Base-by-base conservation (phyloP, 2,329 filamentous ascomycete species). In the Epichloe typhina region DNA sequence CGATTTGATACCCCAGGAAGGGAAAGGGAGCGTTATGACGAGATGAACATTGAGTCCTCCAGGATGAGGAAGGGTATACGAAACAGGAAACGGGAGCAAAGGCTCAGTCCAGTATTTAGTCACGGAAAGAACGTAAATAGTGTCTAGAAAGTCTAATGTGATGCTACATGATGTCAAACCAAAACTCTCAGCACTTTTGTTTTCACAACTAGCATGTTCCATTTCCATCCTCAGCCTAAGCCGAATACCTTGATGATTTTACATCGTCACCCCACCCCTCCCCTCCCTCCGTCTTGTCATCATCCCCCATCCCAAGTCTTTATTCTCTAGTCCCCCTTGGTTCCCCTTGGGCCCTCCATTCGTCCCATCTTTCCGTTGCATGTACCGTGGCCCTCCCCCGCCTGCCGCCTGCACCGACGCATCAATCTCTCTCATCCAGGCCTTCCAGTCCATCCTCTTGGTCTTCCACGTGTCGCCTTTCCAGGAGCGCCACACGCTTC, bases 391-490 rank as follows among this genome's bases (percentile, higher is more conserved):
- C 17, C 17, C 17, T 17, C 17, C 17, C 17, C 17, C 17, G 17
- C 17, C 26, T 8, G 17, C 17, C 17, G 17, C 17, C 17, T 31
- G 26, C 3, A 7, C 13, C 35, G 36, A 21, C n/a, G 17, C 46
- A 13, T 62, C 61, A 17, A 72, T 66, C 56, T 77, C 75, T 63
- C 75, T 79, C 53, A 73, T 73, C 74, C 76, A 80, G 3, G 66
- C 59, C 54, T 77, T 74, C 78, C 78, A 82, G 46, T 80, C 77
- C 15, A 66, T 62, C 46, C 71, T 64, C 41, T 72, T 66, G 46
- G 72, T 72, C 59, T 72, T 74, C 76, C 76, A 81, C 62, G 74
- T 60, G 53, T 81, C 77, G 12, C 76, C 77, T 61, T 72, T 74
- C 77, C 77, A 81, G 38, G 67, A 68, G 26, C 75, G 68, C 78